Conservation (phyloP, 2,329 filamentous ascomycete genomes). For the Fusarium cyanostomum region DNA sequence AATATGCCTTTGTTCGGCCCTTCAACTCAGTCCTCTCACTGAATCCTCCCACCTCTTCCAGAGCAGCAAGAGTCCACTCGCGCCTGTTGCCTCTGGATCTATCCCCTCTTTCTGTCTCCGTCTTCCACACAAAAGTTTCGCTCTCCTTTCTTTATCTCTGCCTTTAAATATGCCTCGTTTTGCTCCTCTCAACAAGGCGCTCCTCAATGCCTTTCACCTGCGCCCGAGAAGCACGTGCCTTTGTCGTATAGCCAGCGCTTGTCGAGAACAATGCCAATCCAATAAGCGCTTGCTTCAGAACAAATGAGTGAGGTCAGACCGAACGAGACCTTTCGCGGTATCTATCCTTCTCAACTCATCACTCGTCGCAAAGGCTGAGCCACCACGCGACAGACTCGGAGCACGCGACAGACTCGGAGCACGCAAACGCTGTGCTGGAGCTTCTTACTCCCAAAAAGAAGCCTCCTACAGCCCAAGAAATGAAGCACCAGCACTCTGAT, state of each 20-base stretch:
- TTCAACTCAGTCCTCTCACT: background rate
- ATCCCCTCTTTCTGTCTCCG: background rate
- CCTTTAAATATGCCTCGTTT: background rate
- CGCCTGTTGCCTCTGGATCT: background rate
- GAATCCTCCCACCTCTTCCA: background rate
- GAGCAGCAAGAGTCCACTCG: background rate
- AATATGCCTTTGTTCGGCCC: background rate
- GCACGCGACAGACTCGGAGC: too few species aligned
- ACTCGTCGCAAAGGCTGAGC: constrained; percentile 5
- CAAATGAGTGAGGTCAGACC: too few species aligned
- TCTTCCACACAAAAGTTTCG: too few species aligned
- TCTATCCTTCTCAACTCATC: background rate
- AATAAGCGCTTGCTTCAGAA: background rate
- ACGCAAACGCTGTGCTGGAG: background rate
- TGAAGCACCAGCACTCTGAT: too few species aligned
- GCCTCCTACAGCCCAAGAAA: background rate
- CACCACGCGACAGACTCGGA: background rate
- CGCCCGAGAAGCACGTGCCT: background rate
- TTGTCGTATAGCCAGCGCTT: constrained; percentile 4
- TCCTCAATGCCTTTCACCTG: background rate
- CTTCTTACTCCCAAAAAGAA: too few species aligned
- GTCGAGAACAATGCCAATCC: background rate
- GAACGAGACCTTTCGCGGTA: too few species aligned
- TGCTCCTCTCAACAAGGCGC: background rate
- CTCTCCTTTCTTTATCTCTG: background rate